These are phyloP conservation scores for Trichophyton equinum DNA, from an alignment of 2,329 filamentous ascomycete genomes.

Conservation along the genomic window DNA sequence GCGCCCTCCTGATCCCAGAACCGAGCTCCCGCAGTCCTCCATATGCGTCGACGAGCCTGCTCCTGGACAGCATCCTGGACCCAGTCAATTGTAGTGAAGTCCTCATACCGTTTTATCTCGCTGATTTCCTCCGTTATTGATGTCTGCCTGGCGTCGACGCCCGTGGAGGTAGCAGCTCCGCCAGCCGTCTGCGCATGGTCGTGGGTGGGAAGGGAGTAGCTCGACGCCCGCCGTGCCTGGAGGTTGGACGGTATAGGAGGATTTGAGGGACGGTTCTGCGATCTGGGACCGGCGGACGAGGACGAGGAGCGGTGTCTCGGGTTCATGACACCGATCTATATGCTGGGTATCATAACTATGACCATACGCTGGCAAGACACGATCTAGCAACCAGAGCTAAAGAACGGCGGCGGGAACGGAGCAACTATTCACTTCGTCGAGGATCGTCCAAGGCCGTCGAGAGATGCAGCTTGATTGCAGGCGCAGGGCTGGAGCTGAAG, in stretches of 20 bases:
- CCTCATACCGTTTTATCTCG: constrained; percentile 96
- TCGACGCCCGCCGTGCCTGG: constrained; percentile 33
- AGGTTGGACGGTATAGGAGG: background rate
- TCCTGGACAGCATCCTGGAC: constrained; percentile 93
- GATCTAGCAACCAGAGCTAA: background rate
- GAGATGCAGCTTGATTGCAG: background rate
- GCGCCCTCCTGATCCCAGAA: constrained; percentile 57
- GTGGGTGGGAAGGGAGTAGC: constrained; percentile 41
- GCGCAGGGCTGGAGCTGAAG: background rate
- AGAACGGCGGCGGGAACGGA: background rate
- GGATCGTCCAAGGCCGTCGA: background rate
- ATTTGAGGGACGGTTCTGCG: constrained; percentile 8
- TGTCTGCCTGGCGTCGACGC: constrained; percentile 50
- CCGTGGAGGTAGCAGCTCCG: constrained; percentile 40
- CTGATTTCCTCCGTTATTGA: constrained; percentile 82
- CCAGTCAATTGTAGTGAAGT: constrained; percentile 96
- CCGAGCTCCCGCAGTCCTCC: constrained; percentile 58
- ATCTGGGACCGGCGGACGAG: constrained; percentile 21
- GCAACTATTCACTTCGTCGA: background rate
- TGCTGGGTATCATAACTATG: background rate
- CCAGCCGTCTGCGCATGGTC: constrained; percentile 43
- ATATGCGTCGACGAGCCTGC: constrained; percentile 64
- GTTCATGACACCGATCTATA: constrained; percentile 30
- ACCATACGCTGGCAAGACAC: background rate
- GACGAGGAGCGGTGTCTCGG: constrained; percentile 25